These are phyloP conservation scores for Hibiscus syriacus DNA, from an alignment of 345 rosid species.

Conservation along the genomic window DNA sequence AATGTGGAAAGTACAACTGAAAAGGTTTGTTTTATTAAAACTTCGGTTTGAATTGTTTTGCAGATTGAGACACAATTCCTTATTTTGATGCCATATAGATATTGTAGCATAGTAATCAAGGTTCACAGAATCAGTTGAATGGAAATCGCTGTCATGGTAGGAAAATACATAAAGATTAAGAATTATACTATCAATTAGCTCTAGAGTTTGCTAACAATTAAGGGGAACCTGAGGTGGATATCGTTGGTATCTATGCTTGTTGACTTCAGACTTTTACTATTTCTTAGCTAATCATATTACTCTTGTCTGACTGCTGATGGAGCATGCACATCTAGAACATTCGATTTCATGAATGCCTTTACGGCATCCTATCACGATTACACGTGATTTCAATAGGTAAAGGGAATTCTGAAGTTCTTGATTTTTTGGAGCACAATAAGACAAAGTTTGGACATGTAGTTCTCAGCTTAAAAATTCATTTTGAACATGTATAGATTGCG, in stretches of 20 bases:
- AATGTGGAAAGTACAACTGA: constrained; percentile 23
- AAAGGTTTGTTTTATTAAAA: constrained; percentile 36
- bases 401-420: neutral
- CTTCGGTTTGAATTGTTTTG: neutral
- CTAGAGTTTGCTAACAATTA: neutral
- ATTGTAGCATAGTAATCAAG: neutral
- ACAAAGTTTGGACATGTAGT: neutral
- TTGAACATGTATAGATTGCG: neutral
- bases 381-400: neutral
- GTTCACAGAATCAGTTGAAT: no score
- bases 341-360: neutral
- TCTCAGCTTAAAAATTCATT: neutral
- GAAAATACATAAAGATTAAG: neutral
- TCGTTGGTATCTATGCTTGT: neutral
- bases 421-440: neutral
- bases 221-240: neutral
- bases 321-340: neutral
- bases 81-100: neutral
- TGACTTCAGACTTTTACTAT: neutral
- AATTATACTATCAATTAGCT: neutral
- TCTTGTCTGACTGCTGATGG: neutral
- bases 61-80: neutral
- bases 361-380: neutral
- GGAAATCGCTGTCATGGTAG: neutral
- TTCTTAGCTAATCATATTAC: neutral